A percentile compares a stretch with the other conserved stretches of the same genome.
These are phyloP conservation scores for Trichaptum fuscoviolaceum DNA, from an alignment of 768 basidiomycete genomes.

Conservation along the genomic window DNA sequence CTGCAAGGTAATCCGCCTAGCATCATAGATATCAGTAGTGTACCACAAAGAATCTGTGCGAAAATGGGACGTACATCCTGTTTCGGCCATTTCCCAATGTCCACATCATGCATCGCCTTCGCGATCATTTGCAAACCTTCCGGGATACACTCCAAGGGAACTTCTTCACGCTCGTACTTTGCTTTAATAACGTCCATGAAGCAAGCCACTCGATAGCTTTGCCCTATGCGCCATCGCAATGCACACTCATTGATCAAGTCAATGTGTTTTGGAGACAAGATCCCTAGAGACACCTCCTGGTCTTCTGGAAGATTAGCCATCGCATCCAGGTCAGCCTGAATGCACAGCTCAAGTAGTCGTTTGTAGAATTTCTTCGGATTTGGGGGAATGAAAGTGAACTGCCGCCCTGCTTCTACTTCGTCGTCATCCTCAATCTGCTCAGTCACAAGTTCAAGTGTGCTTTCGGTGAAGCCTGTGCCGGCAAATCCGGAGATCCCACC, in stretches of 20 bases:
- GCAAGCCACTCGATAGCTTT: conserved; percentile 68
- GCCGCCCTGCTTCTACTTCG: conserved; percentile 63
- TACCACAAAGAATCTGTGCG: conserved; percentile 9
- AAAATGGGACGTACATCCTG: conserved; percentile 64
- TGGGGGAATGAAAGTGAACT: conserved; percentile 89
- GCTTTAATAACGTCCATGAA: conserved; percentile 84
- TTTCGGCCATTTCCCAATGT: conserved; percentile 70
- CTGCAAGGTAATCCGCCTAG: conserved; percentile 65
- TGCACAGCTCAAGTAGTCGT: conserved; percentile 75
- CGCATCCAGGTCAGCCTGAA: conserved; percentile 79
- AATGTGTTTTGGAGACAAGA: conserved; percentile 73
- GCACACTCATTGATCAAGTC: conserved; percentile 87
- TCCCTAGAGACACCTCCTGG: conserved; percentile 92
- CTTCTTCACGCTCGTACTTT: conserved; percentile 83
- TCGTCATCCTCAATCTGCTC: conserved; percentile 55
- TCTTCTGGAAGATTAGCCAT: conserved; percentile 92
- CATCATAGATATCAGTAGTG: conserved; percentile 6
- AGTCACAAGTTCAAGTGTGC: conserved; percentile 26
- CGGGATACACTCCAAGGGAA: conserved; percentile 91
- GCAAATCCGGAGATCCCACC: conserved; percentile 17
- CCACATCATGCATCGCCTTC: conserved; percentile 65
- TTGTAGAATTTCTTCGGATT: conserved; percentile 84
- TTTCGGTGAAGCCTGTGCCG: conserved; percentile 27
- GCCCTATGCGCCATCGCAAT: conserved; percentile 82
- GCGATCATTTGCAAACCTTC: conserved; percentile 77